phyloP scores from a whole-genome alignment of 441 rosid genomes.

The Sinapis alba region DNA sequence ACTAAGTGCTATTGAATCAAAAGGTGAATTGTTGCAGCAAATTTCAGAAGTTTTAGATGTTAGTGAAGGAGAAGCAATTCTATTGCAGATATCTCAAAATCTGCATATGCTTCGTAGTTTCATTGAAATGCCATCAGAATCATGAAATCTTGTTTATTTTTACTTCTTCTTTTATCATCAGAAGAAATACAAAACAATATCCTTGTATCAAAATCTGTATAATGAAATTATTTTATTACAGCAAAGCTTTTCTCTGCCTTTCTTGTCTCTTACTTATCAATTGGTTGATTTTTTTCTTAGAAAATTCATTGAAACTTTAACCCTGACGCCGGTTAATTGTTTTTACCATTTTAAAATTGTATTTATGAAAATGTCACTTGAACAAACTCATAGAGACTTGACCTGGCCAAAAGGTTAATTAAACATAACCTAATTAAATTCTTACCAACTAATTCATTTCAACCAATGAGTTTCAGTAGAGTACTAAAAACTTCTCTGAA shows the following conservation, averaged over 20 bases:
- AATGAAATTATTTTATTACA: slow-evolving; percentile 22
- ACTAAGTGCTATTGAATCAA: slow-evolving; percentile 47
- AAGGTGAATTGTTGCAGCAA: slow-evolving; percentile 40
- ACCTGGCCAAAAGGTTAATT: not conserved
- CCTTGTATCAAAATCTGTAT: slow-evolving; percentile 36
- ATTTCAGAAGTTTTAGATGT: slow-evolving; percentile 40
- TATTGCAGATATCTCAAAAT: slow-evolving; percentile 49
- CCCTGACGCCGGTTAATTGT: not conserved
- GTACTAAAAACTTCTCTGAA: not conserved
- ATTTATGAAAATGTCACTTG: slow-evolving; percentile 16
- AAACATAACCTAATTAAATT: not conserved
- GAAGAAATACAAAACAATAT: slow-evolving; percentile 21
- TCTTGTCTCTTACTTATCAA: slow-evolving; percentile 1
- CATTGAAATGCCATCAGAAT: slow-evolving; percentile 40
- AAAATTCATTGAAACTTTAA: not conserved
- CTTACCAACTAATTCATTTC: slow-evolving; percentile 28
- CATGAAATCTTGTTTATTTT: not conserved
- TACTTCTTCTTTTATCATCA: slow-evolving; percentile 20
- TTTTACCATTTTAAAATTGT: not conserved
- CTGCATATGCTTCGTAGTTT: slow-evolving; percentile 51
- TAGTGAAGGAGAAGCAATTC: slow-evolving; percentile 45
- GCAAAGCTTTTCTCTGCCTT: not conserved
- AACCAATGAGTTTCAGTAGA: not conserved
- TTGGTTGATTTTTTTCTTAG: not conserved
- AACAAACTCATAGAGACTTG: slow-evolving; percentile 33